phyloP scores from a whole-genome alignment of 805 yeast genomes.

The Yamadazyma nakazawae region DNA sequence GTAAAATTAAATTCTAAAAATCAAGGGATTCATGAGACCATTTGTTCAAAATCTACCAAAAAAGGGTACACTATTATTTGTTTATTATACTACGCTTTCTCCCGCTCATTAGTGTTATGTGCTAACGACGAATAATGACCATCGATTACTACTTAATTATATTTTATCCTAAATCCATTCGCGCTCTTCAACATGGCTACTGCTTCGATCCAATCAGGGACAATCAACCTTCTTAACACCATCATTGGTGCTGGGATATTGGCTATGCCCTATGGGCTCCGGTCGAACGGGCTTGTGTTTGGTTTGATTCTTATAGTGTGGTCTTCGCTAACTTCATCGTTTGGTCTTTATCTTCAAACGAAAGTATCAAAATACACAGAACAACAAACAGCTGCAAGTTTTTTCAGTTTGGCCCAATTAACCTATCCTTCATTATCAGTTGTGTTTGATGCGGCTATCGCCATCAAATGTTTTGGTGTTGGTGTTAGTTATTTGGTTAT shows the following conservation, averaged over 20 bases:
- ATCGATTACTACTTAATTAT: not conserved
- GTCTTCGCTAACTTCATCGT: slow-evolving; percentile 48
- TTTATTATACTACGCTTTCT: too few relatives aligned
- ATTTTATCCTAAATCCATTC: not conserved
- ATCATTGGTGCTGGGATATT: slow-evolving; percentile 66
- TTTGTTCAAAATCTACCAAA: too few relatives aligned
- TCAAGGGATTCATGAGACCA: too few relatives aligned
- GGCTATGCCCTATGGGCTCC: slow-evolving; percentile 69
- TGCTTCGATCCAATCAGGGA: slow-evolving; percentile 46
- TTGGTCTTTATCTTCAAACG: slow-evolving; percentile 64
- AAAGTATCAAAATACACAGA: slow-evolving; percentile 48
- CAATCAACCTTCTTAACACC: slow-evolving; percentile 53
- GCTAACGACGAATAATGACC: too few relatives aligned
- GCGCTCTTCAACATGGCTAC: slow-evolving; percentile 17
- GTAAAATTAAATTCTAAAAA: too few relatives aligned
- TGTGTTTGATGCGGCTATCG: slow-evolving; percentile 71
- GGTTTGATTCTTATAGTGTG: slow-evolving; percentile 40
- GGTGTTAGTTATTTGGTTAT: slow-evolving; percentile 68
- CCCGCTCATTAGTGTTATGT: too few relatives aligned
- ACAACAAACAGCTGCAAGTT: slow-evolving; percentile 41
- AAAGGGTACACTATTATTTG: too few relatives aligned
- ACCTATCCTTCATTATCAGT: slow-evolving; percentile 70
- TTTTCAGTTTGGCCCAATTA: slow-evolving; percentile 46
- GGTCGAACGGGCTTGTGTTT: slow-evolving; percentile 44
- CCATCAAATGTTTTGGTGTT: slow-evolving; percentile 78